Base-by-base conservation (phyloP, 129 eudicot species). In the Chrysanthemum lavandulifolium region DNA sequence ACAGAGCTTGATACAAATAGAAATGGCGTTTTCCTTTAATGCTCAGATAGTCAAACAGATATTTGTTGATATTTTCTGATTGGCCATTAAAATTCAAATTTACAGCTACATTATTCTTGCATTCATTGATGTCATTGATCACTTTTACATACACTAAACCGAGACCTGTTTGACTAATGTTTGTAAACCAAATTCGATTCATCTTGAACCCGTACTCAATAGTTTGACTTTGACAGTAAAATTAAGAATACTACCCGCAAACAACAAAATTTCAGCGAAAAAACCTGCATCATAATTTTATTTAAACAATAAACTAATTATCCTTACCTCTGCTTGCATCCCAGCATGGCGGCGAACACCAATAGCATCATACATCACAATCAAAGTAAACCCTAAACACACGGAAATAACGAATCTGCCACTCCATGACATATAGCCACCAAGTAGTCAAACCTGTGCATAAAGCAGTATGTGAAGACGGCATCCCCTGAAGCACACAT, bases 311-410 rank as follows among this genome's bases (percentile, higher is more conserved):
- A 40, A 6, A 40, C 45, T 25, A 19, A 29, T 33, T 1, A 63
- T 25, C 18, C 13, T 57, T 84, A 92, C 98, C 90, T 89, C 78
- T 68, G 98, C 96, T 77, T 92, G 98, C 91, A 92, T 89, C 10
- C 98, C 98, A 23, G 98, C 98, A 80, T 92, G 98, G 62, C 98
- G 80, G 5, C 98, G 77, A 16, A 92, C 98, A 15, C 96, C 98
- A 73, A 86, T 85, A 13, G 98, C 98, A 82, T 92, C 98, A 81
- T 89, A 92, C 96, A 92, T 92, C 48, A 89, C 96, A 80, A 93
- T 89, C 83, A 87, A 82, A 80, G 83, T 87, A 68, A 93, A 89
- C 68, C 98, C 95, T 81, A 92, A 83, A 82, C 86, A 87, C 52
- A 92, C 0, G 98, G 98, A 84, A 92, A 89, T 54, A 92, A 77